Conservation (phyloP, 2,329 filamentous ascomycete species). For the Aspergillus udagawae region DNA sequence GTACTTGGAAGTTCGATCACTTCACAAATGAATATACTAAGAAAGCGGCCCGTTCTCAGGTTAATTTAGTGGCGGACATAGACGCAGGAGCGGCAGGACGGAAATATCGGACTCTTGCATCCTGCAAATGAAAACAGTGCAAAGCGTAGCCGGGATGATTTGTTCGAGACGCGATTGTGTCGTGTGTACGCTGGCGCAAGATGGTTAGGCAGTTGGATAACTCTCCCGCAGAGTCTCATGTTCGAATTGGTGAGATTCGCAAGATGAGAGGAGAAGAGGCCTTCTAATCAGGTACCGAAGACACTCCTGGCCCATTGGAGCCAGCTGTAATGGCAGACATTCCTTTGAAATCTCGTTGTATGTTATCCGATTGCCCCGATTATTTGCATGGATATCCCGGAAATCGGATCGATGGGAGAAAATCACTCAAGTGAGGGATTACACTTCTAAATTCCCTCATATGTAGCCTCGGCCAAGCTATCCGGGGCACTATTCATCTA, state of each 20-base stretch:
- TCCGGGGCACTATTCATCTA: not conserved
- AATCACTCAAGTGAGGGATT: not conserved
- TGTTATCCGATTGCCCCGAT: not conserved
- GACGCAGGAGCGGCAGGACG: not conserved
- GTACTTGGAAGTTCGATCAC: not conserved
- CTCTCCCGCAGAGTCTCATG: not conserved
- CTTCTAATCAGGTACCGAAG: not conserved
- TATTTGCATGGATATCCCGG: not conserved
- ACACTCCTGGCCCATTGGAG: not conserved
- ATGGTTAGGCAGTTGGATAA: not conserved
- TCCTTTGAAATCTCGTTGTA: not conserved
- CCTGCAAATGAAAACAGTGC: not conserved
- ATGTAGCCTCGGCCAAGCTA: not conserved
- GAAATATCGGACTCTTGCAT: not conserved
- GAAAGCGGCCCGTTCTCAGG: not conserved
- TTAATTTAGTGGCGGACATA: constrained; percentile 1
- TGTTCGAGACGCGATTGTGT: not conserved
- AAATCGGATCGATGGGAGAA: not conserved
- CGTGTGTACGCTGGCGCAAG: not conserved
- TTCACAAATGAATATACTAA: not conserved
- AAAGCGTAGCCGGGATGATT: not conserved
- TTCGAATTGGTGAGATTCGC: not conserved
- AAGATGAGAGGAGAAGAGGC: not conserved
- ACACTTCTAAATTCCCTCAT: not conserved
- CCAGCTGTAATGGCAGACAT: not conserved